These are phyloP conservation scores for Fusarium sp. DNA, from an alignment of 2,329 filamentous ascomycete genomes.

Conservation along the genomic window DNA sequence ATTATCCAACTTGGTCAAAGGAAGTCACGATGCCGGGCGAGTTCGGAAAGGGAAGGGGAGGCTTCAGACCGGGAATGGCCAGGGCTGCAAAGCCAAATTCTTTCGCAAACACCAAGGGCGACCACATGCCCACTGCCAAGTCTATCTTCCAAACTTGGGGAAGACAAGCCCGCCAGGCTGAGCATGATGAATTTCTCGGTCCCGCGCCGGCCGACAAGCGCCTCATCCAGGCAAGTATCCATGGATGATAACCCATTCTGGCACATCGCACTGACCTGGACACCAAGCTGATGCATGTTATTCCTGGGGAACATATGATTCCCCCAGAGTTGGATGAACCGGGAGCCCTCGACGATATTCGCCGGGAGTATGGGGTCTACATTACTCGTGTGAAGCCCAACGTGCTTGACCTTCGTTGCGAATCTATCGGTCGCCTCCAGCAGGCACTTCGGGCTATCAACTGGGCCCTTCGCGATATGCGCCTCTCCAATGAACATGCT, in stretches of 20 bases:
- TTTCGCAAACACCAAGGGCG: conserved; percentile 9
- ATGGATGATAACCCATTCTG: not conserved
- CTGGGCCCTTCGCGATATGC: conserved; percentile 49
- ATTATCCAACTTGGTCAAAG: not conserved
- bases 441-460: conserved; percentile 47
- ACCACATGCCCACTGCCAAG: conserved; percentile 34
- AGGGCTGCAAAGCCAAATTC: not conserved
- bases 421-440: conserved; percentile 40
- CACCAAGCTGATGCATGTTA: conserved; percentile 39
- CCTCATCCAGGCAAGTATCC: conserved; percentile 42
- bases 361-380: conserved; percentile 47
- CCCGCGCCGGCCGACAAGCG: conserved; percentile 36
- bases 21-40: conserved; percentile 12
- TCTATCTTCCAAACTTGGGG: conserved; percentile 36
- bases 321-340: conserved; percentile 43
- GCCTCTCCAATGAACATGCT: conserved; percentile 42
- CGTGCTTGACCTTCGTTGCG: conserved; percentile 43
- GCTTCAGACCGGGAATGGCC: not conserved
- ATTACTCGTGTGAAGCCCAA: conserved; percentile 43
- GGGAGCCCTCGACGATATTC: conserved; percentile 43
- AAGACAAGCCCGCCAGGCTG: conserved; percentile 23
- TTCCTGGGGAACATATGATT: conserved; percentile 45
- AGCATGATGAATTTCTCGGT: conserved; percentile 40
- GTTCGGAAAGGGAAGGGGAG: conserved; percentile 6
- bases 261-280: not conserved